A percentile compares a stretch with the other conserved stretches of the same genome.
phyloP scores from a whole-genome alignment of 192 early-diverging fungal species.

The Mortierella alpina region DNA sequence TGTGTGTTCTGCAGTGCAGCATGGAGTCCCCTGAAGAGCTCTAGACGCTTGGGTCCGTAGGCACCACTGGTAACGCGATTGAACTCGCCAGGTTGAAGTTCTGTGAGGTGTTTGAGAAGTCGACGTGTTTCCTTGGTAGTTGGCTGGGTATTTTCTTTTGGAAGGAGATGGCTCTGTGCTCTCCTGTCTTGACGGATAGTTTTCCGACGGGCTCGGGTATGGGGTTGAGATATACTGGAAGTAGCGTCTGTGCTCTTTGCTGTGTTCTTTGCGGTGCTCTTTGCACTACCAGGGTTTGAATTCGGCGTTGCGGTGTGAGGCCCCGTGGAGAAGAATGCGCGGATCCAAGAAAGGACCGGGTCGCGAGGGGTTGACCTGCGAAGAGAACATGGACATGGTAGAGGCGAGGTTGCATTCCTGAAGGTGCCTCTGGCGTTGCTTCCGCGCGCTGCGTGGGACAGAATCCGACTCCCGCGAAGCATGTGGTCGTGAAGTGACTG shows the following conservation, averaged over 20 bases:
- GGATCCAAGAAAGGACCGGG: neutral
- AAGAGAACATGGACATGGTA: neutral
- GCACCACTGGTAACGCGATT: neutral
- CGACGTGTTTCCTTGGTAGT: neutral
- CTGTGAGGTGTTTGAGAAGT: conserved; percentile 19
- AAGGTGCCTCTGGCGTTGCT: neutral
- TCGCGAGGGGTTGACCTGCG: neutral
- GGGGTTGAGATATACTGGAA: neutral
- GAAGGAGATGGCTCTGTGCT: too few relatives aligned
- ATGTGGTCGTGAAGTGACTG: neutral
- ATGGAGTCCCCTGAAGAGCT: conserved; percentile 15
- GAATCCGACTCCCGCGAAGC: neutral
- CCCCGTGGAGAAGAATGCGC: neutral
- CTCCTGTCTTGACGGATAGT: too few relatives aligned
- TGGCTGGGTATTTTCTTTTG: neutral
- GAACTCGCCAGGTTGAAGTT: conserved; percentile 5
- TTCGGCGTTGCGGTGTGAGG: neutral
- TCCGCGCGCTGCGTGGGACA: neutral
- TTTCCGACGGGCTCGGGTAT: too few relatives aligned
- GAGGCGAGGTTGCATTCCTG: neutral
- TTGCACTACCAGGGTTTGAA: too few relatives aligned
- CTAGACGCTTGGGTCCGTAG: conserved; percentile 6
- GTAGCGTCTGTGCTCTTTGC: neutral
- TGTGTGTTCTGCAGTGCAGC: conserved; percentile 21
- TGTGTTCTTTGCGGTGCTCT: neutral